These are phyloP conservation scores for Xylaria palmicola DNA, from an alignment of 495 filamentous ascomycete genomes.

Conservation along the genomic window DNA sequence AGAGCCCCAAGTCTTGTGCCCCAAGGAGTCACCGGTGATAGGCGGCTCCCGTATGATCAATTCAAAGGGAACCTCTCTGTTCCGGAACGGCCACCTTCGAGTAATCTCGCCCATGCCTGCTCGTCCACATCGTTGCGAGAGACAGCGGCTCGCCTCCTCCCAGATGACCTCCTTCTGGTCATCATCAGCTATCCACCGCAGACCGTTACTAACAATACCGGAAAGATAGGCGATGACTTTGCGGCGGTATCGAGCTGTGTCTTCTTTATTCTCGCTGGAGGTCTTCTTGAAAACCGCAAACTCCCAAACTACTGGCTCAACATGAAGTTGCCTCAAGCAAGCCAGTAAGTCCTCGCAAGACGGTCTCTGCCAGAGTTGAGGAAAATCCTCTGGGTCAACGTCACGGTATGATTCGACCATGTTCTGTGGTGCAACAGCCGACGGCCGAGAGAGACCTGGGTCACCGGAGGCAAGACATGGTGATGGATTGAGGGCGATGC, in stretches of 20 bases:
- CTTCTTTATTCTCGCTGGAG: conserved; percentile 34
- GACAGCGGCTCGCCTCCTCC: conserved; percentile 71
- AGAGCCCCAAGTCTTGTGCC: conserved; percentile 89
- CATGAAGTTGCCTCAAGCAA: conserved; percentile 38
- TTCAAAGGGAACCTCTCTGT: conserved; percentile 42
- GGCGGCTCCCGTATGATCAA: conserved; percentile 81
- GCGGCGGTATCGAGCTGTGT: conserved; percentile 28
- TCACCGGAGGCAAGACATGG: conserved; percentile 24
- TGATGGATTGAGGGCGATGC: neutral
- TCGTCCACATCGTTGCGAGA: conserved; percentile 83
- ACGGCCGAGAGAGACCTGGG: neutral
- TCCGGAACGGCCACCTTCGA: conserved; percentile 66
- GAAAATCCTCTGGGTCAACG: conserved; percentile 29
- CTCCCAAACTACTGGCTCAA: conserved; percentile 44
- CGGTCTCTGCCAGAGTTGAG: conserved; percentile 49
- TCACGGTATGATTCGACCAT: conserved; percentile 4
- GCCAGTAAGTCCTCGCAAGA: conserved; percentile 34
- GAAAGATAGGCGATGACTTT: conserved; percentile 65
- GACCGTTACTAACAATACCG: conserved; percentile 67
- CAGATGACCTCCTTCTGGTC: conserved; percentile 71
- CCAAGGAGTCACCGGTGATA: conserved; percentile 81
- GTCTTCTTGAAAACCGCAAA: conserved; percentile 25
- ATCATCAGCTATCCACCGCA: conserved; percentile 74
- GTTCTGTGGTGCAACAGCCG: neutral
- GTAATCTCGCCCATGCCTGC: conserved; percentile 71